Evolutionary conservation across 2,329 filamentous ascomycete genomes (phyloP).

Genomic region (Pseudocercospora crystallina): DNA sequence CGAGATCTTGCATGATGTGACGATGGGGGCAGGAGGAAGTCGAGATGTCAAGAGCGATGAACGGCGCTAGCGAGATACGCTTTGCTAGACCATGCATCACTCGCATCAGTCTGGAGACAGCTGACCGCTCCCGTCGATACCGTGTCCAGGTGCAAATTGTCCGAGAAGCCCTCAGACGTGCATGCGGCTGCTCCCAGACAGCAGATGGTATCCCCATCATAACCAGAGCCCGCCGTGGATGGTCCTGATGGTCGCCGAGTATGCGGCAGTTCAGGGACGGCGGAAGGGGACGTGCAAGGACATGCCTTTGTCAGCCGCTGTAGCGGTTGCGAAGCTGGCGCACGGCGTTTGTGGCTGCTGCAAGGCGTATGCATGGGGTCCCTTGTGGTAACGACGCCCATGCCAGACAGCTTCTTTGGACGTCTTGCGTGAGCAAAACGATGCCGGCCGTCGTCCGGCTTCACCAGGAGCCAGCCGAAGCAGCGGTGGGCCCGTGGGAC

Average conservation of each 20-base stretch:
- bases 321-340: conserved; percentile 1
- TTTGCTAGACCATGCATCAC: not conserved
- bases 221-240: too few species aligned
- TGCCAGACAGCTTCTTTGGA: conserved; percentile 23
- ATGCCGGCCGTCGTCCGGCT: conserved; percentile 12
- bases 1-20: not conserved
- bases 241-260: not conserved
- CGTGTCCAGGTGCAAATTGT: conserved; percentile 12
- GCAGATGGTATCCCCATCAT: too few species aligned
- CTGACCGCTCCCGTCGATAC: not conserved
- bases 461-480: too few species aligned
- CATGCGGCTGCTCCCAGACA: too few species aligned
- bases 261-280: not conserved
- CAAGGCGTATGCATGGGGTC: conserved; percentile 32
- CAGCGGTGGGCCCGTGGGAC: conserved; percentile 4
- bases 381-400: conserved; percentile 19
- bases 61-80: not conserved
- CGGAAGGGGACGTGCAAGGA: not conserved
- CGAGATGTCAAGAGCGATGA: conserved; percentile 1
- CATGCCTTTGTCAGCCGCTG: conserved; percentile 10
- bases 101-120: not conserved
- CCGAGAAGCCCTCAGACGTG: not conserved
- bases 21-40: conserved; percentile 4
- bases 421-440: conserved; percentile 15
- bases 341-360: conserved; percentile 27